Evolutionary conservation across 2,329 filamentous ascomycete species (phyloP), one percentile per base, ranked within the genome.

Genomic region (Ilyonectria destructans): DNA sequence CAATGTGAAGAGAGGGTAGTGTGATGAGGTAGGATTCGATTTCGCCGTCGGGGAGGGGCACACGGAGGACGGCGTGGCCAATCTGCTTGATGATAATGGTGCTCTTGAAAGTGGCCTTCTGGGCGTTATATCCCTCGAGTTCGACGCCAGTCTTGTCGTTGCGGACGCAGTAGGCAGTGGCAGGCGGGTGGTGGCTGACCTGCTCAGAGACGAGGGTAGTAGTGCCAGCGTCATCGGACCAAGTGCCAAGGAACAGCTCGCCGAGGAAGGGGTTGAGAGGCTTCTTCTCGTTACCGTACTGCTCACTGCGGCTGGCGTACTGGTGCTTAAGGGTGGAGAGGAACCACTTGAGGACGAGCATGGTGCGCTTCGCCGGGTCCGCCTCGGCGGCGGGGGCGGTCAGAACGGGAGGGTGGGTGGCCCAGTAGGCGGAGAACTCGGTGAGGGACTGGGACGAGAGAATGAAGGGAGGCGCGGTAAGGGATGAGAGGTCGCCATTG

Each of bases 61-160:
- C 84, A 57, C 93, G 93, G 71, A 96, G 87, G 37, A 97, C 85
- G 46, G 95, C 95, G 78, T 98, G 95, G 40, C 96, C 96, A 74
- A 97, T 92, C 84, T 97, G 94, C 87, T 97, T 97, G 78, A 99
- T 92, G 77, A 96, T 93, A 81, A 98, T 98, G 51, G 96, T 97
- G 74, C 92, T 92, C 70, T 93, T 93, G 82, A 99, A 98, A 17
- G 94, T 97, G 4, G 96, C 95, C 82, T 97, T 98, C 80, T 98
- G 96, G 17, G 93, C 96, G 78, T 98, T 98, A 85, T 97, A 98
- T 60, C 96, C 96, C 84, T 92, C 86, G n/a, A 92, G 84, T 77
- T 87, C 86, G 57, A 98, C 90, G 67, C 95, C 94, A 69, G 96
- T 90, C 78, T 94, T 90, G 70, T 92, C 85, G 82, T 99, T 98